A percentile compares a stretch with the other conserved stretches of the same genome.
Evolutionary conservation across 768 basidiomycete genomes (phyloP).

Genomic region (Serpula lacrymans): DNA sequence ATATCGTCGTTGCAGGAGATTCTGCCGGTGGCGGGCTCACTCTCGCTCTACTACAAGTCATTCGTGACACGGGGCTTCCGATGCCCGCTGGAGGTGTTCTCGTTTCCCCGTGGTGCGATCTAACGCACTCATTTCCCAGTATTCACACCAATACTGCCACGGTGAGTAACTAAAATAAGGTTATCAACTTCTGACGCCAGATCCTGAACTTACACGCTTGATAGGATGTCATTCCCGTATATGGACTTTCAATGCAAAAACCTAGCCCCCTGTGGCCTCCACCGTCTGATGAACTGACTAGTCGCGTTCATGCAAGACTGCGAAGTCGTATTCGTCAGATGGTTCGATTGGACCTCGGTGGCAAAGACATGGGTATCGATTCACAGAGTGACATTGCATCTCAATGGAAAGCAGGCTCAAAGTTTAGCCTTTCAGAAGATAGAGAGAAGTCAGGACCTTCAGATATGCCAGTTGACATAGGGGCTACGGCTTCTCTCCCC

Average conservation of each 20-base stretch:
- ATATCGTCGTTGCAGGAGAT: conserved; percentile 86
- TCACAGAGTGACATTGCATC: conserved; percentile 8
- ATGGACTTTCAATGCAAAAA: conserved; percentile 74
- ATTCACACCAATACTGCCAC: conserved; percentile 82
- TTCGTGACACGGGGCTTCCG: conserved; percentile 82
- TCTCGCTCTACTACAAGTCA: conserved; percentile 78
- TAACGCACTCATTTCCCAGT: conserved; percentile 95
- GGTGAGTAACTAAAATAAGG: conserved; percentile 39
- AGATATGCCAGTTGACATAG: conserved; percentile 43
- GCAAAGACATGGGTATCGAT: too few species aligned
- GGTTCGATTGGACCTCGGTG: conserved; percentile 37
- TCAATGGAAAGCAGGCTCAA: conserved; percentile 9
- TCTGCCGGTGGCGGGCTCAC: conserved; percentile 90
- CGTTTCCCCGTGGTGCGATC: conserved; percentile 89
- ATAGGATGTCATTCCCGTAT: conserved; percentile 78
- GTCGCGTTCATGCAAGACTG: conserved; percentile 52
- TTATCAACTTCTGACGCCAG: neutral
- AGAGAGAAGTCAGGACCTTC: conserved; percentile 15
- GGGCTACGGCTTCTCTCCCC: conserved; percentile 44
- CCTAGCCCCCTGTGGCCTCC: conserved; percentile 79
- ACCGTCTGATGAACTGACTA: conserved; percentile 62
- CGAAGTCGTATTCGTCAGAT: conserved; percentile 60
- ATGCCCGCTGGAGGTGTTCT: conserved; percentile 84
- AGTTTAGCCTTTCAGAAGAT: conserved; percentile 6
- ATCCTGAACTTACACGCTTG: too few species aligned